Base-by-base conservation (phyloP, 768 basidiomycete species). In the Leucocoprinus leucothites region DNA sequence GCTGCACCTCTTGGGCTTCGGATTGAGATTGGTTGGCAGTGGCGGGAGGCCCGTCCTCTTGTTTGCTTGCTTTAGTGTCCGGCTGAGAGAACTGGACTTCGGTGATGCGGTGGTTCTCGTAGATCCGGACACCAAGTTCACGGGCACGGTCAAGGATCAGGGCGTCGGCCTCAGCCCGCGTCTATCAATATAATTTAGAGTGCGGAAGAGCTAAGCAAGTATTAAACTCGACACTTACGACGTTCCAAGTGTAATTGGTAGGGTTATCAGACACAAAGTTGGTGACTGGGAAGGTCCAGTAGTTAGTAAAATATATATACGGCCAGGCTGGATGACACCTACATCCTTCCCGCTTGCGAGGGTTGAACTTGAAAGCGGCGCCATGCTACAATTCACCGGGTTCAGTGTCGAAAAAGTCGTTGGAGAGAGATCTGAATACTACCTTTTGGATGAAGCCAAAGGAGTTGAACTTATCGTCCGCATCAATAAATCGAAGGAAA, bases 271-370 rank as follows among this genome's bases (percentile, higher is more conserved):
- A 72, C 57, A 82, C 62, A 56, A 84, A 83, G 60, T 84, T 80
- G 3, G 84, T 80, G 60, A 83, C 83, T 85, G 54, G 44, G n/a
- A 45, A 3, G 38, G 28, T 50, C 24, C 24, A 48, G 24, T 25
- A 48, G 41, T 22, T 51, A 26, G 7, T 36, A 35, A 25, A 22
- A 6, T 28, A 18, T 16, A 25, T 14, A 6, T 31, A 11, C 18
- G 25, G 35, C 53, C 7, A 24, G 21, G 9, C 34, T 50, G 54
- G 26, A 25, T 7, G 58, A 25, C 3, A 71, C 81, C 61, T 63
- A 82, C 82, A 85, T 48, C 80, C 83, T 65, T 84, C 83, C 11
- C 69, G 74, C 64, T 82, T 84, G 63, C 69, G 72, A 51, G 76
- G 74, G 53, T 78, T 82, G 50, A 85, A 72, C 60, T 84, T 85